These are phyloP conservation scores for Dioscorea zingiberensis DNA, from an alignment of 106 monocot species.

Conservation along the genomic window DNA sequence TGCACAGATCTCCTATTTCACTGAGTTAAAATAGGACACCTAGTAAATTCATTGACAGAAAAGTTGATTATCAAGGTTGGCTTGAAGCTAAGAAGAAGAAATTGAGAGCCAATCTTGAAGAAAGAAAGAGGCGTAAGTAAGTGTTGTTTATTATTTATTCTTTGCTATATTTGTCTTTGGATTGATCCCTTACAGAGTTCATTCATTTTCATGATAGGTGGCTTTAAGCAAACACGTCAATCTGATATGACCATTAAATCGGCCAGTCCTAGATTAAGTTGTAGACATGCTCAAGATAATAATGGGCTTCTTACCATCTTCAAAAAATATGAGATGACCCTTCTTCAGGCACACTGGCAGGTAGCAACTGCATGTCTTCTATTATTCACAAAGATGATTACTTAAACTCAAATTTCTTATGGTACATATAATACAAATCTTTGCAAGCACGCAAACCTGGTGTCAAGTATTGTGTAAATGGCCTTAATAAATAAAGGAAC, in stretches of 20 bases:
- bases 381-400: background rate
- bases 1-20: slow-evolving; percentile 13
- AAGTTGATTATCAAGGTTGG: slow-evolving; percentile 90
- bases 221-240: slow-evolving; percentile 15
- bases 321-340: slow-evolving; percentile 58
- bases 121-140: slow-evolving; percentile 76
- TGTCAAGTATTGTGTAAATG: no score
- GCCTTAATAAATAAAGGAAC: no score
- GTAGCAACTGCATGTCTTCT: slow-evolving; percentile 20
- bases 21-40: slow-evolving; percentile 25
- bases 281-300: slow-evolving; percentile 19
- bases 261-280: slow-evolving; percentile 6
- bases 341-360: slow-evolving; percentile 82
- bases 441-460: slow-evolving; percentile 57
- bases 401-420: background rate
- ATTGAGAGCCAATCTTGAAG: slow-evolving; percentile 68
- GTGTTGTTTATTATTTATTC: background rate
- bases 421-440: slow-evolving; percentile 82
- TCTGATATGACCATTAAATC: slow-evolving; percentile 21
- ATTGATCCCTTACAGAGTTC: background rate
- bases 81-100: slow-evolving; percentile 89
- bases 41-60: slow-evolving; percentile 38
- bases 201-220: slow-evolving; percentile 33
- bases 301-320: slow-evolving; percentile 56
- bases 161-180: background rate